Evolutionary conservation across 345 rosid genomes (phyloP), one percentile per base, ranked within the genome.

Genomic region (Hibiscus mutabilis): DNA sequence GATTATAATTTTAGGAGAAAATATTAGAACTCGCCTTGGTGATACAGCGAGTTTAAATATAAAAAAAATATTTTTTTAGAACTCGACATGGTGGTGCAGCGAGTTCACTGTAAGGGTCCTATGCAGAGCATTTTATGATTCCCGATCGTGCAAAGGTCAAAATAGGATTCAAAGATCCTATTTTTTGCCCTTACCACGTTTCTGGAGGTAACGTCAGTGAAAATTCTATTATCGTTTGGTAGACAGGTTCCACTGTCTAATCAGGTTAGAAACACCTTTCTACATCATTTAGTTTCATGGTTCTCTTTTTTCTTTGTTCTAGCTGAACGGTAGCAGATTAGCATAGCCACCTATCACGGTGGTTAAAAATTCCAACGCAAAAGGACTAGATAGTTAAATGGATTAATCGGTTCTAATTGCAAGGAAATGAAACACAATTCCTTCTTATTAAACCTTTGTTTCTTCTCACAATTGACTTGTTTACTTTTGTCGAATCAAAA

Each of bases 241-340:
- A 82, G 94, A 60, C 85, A 88, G 78, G 77, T 92, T 79, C 93
- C 94, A 13, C 81, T 90, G 47, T 95, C 99, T 59, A 89, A 92
- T 75, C 97, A 92, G 96, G 95, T 93, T 75, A 77, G 76, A 24
- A 52, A 67, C 51, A 22, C 33, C 65, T 60, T 60, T 72, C n/a
- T 22, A 11, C 60, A 47, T 68, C 49, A 66, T 21, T 51, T 58
- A 56, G 60, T 73, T 59, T 70, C 44, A 42, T 2, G 6, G 22
- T 51, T 67, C 51, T 15, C 55, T 46, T 51, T 35, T 59, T 42
- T 57, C 21, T 8, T 76, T 76, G 59, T 11, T 19, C 25, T 70
- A 14, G 14, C 31, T 16, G 14, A 27, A 66, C 4, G 24, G 29
- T 67, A 25, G 11, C 53, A 6, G 51, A 47, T 27, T 24, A 46